Evolutionary conservation across 805 yeast genomes (phyloP).

Genomic region (Wickerhamomyces sydowiorum): DNA sequence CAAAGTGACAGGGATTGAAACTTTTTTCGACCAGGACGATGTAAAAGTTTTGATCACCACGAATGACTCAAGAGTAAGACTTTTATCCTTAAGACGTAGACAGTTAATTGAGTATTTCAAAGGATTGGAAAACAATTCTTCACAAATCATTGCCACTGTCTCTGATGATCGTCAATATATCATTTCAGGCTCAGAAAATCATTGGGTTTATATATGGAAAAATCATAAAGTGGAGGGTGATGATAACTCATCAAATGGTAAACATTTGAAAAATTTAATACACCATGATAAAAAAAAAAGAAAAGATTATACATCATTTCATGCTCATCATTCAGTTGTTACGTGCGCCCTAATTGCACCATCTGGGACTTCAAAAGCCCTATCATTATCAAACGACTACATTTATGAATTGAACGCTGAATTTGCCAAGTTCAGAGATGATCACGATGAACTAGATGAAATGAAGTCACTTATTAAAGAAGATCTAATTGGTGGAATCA

Average conservation of each 20-base stretch:
- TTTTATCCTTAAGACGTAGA: slow-evolving; percentile 50
- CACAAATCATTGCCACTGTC: slow-evolving; percentile 64
- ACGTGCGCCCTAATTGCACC: slow-evolving; percentile 82
- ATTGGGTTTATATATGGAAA: slow-evolving; percentile 81
- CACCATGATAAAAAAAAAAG: slow-evolving; percentile 35
- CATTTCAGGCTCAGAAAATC: slow-evolving; percentile 82
- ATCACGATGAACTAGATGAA: slow-evolving; percentile 8
- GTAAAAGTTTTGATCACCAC: slow-evolving; percentile 57
- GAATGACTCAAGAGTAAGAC: slow-evolving; percentile 74
- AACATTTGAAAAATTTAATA: slow-evolving; percentile 11
- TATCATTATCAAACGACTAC: slow-evolving; percentile 74
- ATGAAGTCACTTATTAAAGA: slow-evolving; percentile 18
- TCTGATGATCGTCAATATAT: slow-evolving; percentile 54
- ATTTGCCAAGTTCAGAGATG: slow-evolving; percentile 14
- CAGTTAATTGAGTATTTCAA: slow-evolving; percentile 61
- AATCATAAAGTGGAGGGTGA: slow-evolving; percentile 23
- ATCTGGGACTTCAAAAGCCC: slow-evolving; percentile 49
- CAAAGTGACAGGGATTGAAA: slow-evolving; percentile 72
- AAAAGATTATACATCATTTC: slow-evolving; percentile 61
- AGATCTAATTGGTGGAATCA: slow-evolving; percentile 38
- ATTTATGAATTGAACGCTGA: slow-evolving; percentile 55
- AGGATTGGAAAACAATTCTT: slow-evolving; percentile 65
- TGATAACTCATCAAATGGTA: slow-evolving; percentile 8
- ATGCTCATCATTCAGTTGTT: slow-evolving; percentile 68
- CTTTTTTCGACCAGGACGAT: slow-evolving; percentile 33